Conservation (phyloP, 1,284 basidiomycete genomes). For the Ganoderma multipileum region DNA sequence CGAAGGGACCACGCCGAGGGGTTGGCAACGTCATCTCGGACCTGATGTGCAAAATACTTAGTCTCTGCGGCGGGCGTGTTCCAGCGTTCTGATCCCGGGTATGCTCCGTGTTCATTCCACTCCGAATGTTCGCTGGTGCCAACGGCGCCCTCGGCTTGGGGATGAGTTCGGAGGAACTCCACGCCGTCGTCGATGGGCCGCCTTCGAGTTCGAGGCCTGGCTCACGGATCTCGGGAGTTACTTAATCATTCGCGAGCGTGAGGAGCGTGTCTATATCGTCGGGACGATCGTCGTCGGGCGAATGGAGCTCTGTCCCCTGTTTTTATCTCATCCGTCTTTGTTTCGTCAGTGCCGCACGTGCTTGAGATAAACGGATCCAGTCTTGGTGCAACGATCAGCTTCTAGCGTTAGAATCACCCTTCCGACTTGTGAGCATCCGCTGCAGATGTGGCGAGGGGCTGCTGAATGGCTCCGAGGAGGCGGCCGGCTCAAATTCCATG, state of each 20-base stretch:
- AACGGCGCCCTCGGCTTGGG: background rate
- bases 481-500: background rate
- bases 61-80: background rate
- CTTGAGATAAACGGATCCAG: background rate
- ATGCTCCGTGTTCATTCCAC: conserved; percentile 30
- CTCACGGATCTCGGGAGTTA: conserved; percentile 21
- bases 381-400: background rate
- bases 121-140: conserved; percentile 18
- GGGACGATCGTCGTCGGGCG: background rate
- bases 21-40: background rate
- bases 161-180: background rate
- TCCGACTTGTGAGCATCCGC: background rate
- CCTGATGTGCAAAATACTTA: background rate
- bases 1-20: background rate
- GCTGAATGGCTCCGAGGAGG: too few relatives aligned
- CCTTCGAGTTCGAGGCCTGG: background rate
- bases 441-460: background rate
- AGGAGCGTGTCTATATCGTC: conserved; percentile 12
- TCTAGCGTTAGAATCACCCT: background rate
- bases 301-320: background rate
- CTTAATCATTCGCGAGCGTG: conserved; percentile 11
- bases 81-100: conserved; percentile 28
- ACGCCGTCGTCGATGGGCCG: background rate
- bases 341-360: background rate
- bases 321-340: background rate